These are phyloP conservation scores for Podospora anserina DNA, from an alignment of 495 filamentous ascomycete genomes.

Conservation along the genomic window DNA sequence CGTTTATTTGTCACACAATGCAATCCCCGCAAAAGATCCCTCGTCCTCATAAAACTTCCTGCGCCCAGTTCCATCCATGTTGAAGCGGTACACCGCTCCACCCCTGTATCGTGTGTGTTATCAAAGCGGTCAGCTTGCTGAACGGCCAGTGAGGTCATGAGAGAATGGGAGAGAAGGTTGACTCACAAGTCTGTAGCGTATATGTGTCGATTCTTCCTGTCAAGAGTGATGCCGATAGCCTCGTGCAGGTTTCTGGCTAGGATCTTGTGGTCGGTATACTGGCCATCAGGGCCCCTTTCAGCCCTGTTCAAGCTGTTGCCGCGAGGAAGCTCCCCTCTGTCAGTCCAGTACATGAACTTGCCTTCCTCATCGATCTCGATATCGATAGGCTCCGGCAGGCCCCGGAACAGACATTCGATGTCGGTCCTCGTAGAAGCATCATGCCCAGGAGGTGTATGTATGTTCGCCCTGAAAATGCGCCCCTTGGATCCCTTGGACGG, in stretches of 20 bases:
- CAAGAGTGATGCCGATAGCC: constrained; percentile 46
- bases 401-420: constrained; percentile 42
- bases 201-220: constrained; percentile 20
- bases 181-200: constrained; percentile 45
- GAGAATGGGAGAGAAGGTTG: not conserved
- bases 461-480: constrained; percentile 44
- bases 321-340: constrained; percentile 49
- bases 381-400: constrained; percentile 56
- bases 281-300: not conserved
- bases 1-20: constrained; percentile 19
- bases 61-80: constrained; percentile 42
- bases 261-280: constrained; percentile 13
- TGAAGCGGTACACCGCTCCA: constrained; percentile 46
- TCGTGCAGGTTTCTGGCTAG: constrained; percentile 45
- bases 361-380: constrained; percentile 45
- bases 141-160: not conserved
- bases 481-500: constrained; percentile 43
- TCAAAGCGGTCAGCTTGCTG: not conserved
- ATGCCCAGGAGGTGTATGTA: constrained; percentile 28
- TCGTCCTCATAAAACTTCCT: constrained; percentile 31
- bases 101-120: constrained; percentile 23
- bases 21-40: constrained; percentile 29
- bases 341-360: constrained; percentile 52
- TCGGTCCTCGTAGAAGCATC: constrained; percentile 29
- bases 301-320: constrained; percentile 46